phyloP scores from a whole-genome alignment of 2,329 filamentous ascomycete species.

The Trichoderma sp. region DNA sequence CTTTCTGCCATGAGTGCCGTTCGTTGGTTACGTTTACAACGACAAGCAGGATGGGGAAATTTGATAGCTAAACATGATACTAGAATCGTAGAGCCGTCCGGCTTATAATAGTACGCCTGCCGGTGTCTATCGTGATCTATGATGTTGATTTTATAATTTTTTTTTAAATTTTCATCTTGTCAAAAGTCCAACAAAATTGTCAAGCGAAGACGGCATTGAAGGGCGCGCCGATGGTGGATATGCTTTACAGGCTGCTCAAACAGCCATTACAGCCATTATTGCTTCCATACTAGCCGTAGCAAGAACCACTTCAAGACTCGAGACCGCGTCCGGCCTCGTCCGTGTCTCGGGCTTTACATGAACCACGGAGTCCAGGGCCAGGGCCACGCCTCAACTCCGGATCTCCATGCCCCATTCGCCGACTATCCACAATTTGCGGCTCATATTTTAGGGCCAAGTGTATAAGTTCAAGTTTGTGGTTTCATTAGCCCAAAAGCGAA shows the following conservation, averaged over 20 bases:
- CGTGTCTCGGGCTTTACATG: conserved; percentile 2
- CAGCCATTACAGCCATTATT: not conserved
- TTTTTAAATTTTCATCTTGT: not conserved
- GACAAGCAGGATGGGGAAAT: not conserved
- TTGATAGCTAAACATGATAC: not conserved
- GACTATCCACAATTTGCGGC: conserved; percentile 17
- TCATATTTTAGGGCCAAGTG: conserved; percentile 5
- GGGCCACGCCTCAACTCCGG: not conserved
- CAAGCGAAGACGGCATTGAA: not conserved
- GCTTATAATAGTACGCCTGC: not conserved
- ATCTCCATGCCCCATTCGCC: not conserved
- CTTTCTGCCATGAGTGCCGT: not conserved
- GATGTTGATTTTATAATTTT: not conserved
- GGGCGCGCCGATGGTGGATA: not conserved
- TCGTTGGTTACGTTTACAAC: not conserved
- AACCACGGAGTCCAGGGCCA: not conserved
- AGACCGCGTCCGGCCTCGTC: not conserved
- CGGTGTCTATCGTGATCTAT: not conserved
- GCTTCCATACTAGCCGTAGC: not conserved
- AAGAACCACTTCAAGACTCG: not conserved
- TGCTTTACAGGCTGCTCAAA: not conserved
- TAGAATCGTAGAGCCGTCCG: not conserved
- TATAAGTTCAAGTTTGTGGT: not conserved
- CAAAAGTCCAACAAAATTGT: not conserved
- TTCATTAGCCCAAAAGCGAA: not conserved